Evolutionary conservation across 495 filamentous ascomycete genomes (phyloP).

Genomic region (Penicillium pancosmium): DNA sequence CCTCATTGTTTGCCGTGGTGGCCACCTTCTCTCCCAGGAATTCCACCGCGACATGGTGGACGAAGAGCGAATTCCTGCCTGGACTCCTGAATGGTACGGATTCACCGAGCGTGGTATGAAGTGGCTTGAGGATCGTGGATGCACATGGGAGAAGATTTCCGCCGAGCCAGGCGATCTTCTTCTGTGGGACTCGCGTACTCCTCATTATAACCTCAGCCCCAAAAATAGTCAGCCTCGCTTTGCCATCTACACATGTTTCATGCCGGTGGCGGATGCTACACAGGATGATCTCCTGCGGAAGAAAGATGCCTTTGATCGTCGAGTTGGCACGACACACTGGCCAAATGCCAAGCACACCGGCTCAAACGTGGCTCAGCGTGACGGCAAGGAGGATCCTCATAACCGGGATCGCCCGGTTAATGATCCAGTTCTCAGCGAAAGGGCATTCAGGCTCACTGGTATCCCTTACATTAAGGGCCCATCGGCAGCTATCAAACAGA

Average conservation of each 20-base stretch:
- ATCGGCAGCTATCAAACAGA: neutral
- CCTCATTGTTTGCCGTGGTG: conserved; percentile 40
- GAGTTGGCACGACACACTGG: conserved; percentile 40
- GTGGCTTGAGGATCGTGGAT: conserved; percentile 40
- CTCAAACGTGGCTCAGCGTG: conserved; percentile 33
- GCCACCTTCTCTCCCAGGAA: conserved; percentile 35
- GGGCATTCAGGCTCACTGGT: conserved; percentile 38
- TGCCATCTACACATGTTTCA: conserved; percentile 41
- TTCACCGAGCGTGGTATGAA: conserved; percentile 42
- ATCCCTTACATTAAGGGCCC: conserved; percentile 35
- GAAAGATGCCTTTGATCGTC: conserved; percentile 39
- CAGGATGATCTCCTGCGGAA: conserved; percentile 39
- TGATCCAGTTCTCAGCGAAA: conserved; percentile 34
- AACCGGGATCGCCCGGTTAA: conserved; percentile 25
- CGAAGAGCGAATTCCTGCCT: conserved; percentile 37
- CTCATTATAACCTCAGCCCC: conserved; percentile 42
- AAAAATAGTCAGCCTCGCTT: conserved; percentile 27
- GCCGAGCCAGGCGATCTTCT: conserved; percentile 47
- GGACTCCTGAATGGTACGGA: conserved; percentile 44
- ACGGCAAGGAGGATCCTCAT: conserved; percentile 33
- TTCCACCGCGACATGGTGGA: conserved; percentile 40
- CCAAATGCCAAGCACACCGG: conserved; percentile 40
- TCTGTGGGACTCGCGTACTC: conserved; percentile 45
- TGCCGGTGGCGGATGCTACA: conserved; percentile 37
- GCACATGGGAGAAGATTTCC: conserved; percentile 41